Evolutionary conservation across 495 filamentous ascomycete genomes (phyloP).

Genomic region (Sordaria brevicollis): DNA sequence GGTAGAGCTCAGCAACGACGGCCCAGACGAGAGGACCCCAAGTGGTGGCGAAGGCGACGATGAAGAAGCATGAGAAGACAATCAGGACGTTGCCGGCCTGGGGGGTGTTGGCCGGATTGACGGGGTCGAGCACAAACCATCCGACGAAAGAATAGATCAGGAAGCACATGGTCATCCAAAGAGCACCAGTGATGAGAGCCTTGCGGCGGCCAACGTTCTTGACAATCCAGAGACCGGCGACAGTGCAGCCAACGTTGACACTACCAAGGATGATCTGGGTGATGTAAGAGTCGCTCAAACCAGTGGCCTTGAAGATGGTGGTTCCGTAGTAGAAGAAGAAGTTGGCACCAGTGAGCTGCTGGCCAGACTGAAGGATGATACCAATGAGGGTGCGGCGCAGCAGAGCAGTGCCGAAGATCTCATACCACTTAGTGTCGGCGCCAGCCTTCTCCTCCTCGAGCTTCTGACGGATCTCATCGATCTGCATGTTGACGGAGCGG

Average conservation of each 20-base stretch:
- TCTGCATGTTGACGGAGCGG: conserved; percentile 54
- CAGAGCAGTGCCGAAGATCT: conserved; percentile 65
- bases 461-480: conserved; percentile 64
- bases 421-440: conserved; percentile 48
- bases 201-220: conserved; percentile 60
- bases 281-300: conserved; percentile 56
- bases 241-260: conserved; percentile 65
- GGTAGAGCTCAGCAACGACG: conserved; percentile 73
- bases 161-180: conserved; percentile 64
- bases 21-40: conserved; percentile 86
- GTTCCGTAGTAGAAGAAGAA: conserved; percentile 82
- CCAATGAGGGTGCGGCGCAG: conserved; percentile 60
- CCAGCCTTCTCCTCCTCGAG: conserved; percentile 50
- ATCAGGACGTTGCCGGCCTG: conserved; percentile 60
- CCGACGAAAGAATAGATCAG: conserved; percentile 67
- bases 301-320: conserved; percentile 58
- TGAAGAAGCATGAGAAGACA: conserved; percentile 74
- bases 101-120: conserved; percentile 41
- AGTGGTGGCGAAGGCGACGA: conserved; percentile 50
- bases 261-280: conserved; percentile 65
- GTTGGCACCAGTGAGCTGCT: conserved; percentile 64
- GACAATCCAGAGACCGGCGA: conserved; percentile 64
- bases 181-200: conserved; percentile 53
- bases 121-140: conserved; percentile 42
- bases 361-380: conserved; percentile 59